These are phyloP conservation scores for Prunus mira DNA, from an alignment of 306 rosid genomes.

Conservation along the genomic window DNA sequence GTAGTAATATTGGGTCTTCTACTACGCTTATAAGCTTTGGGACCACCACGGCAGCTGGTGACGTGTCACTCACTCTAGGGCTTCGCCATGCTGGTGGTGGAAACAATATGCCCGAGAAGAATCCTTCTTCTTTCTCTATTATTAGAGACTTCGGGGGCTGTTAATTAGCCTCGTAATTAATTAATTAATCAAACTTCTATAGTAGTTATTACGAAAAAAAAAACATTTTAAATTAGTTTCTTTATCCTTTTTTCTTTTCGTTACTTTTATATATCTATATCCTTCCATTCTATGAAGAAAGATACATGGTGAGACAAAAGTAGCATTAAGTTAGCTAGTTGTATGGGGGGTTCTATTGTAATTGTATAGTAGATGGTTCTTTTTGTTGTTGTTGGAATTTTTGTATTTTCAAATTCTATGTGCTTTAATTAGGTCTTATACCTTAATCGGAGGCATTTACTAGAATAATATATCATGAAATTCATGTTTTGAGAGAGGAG, in stretches of 20 bases:
- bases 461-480: constrained; percentile 20
- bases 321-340: constrained; percentile 31
- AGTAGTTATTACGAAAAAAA: constrained; percentile 18
- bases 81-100: constrained; percentile 79
- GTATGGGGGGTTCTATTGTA: constrained; percentile 43
- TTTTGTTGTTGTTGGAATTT: constrained; percentile 4
- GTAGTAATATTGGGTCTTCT: constrained; percentile 49
- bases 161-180: constrained; percentile 8
- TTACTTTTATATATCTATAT: background rate
- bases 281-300: constrained; percentile 28
- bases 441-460: constrained; percentile 29
- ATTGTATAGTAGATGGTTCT: constrained; percentile 56
- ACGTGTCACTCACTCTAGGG: constrained; percentile 97
- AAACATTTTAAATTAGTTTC: constrained; percentile 21
- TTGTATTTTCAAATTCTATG: constrained; percentile 19
- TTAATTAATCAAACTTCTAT: background rate
- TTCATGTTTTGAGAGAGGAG: constrained; percentile 7
- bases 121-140: constrained; percentile 58
- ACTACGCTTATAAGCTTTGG: constrained; percentile 72
- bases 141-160: constrained; percentile 80
- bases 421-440: constrained; percentile 25
- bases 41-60: constrained; percentile 62
- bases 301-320: constrained; percentile 30
- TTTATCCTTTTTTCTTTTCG: constrained; percentile 3
- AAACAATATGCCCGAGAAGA: constrained; percentile 56